These are phyloP conservation scores for Magnolia changhungtana DNA, from an alignment of 164 flowering plant species.

Conservation along the genomic window DNA sequence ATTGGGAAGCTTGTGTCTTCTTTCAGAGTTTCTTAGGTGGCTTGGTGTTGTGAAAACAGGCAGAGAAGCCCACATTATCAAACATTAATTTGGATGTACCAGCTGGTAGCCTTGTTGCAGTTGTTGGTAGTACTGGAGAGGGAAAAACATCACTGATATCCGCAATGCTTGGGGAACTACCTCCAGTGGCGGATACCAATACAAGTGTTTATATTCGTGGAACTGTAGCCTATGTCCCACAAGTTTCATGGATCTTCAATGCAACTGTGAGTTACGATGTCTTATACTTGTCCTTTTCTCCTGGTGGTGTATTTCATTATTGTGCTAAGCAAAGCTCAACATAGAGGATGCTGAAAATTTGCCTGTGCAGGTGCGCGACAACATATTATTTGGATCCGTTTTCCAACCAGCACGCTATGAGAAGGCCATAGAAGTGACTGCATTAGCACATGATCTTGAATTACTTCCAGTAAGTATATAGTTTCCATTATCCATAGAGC, in stretches of 20 bases:
- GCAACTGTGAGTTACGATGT: slow-evolving; percentile 70
- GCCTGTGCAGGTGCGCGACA: slow-evolving; percentile 75
- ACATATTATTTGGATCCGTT: slow-evolving; percentile 82
- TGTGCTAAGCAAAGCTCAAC: not conserved
- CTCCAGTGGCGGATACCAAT: slow-evolving; percentile 54
- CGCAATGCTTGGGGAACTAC: slow-evolving; percentile 99
- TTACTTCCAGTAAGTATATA: slow-evolving; percentile 67
- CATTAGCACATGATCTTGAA: slow-evolving; percentile 86
- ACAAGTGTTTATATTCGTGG: slow-evolving; percentile 72
- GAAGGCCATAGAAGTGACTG: slow-evolving; percentile 78
- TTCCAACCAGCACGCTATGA: slow-evolving; percentile 62
- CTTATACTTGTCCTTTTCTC: not conserved
- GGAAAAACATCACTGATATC: slow-evolving; percentile 96
- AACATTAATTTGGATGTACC: slow-evolving; percentile 85
- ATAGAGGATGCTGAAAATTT: not conserved
- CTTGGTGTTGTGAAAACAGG: slow-evolving; percentile 37
- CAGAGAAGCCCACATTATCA: slow-evolving; percentile 77
- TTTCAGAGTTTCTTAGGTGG: not conserved
- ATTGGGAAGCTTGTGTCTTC: not conserved
- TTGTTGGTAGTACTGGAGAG: slow-evolving; percentile 97
- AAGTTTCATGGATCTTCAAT: slow-evolving; percentile 98
- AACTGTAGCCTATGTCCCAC: slow-evolving; percentile 92
- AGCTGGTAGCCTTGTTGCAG: slow-evolving; percentile 82
- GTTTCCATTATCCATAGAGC: not conserved
- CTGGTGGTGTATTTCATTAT: not conserved